Percentiles rank a stretch among this genome's conserved stretches.
Conservation (phyloP, 345 rosid species). For the Gossypium thurberi region DNA sequence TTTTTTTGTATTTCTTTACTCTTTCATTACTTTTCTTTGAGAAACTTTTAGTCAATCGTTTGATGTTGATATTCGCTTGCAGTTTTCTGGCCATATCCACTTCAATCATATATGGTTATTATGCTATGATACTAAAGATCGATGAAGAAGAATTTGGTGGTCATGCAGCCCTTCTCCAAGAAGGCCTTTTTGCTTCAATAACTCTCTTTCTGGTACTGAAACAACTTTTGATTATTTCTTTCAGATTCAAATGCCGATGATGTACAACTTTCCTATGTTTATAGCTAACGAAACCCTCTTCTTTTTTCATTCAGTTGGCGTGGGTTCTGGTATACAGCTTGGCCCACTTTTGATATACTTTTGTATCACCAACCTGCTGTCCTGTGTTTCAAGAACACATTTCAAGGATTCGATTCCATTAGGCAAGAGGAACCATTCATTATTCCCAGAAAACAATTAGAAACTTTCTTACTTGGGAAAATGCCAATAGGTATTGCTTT, state of each 20-base stretch:
- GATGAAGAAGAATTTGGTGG: slow-evolving; percentile 97
- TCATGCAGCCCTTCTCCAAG: slow-evolving; percentile 87
- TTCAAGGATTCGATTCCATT: slow-evolving; percentile 1
- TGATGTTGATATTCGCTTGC: slow-evolving; percentile 22
- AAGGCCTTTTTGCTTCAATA: slow-evolving; percentile 84
- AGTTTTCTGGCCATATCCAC: slow-evolving; percentile 73
- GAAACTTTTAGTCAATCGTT: neutral
- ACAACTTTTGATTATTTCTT: slow-evolving; percentile 8
- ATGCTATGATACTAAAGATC: slow-evolving; percentile 70
- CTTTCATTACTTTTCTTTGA: neutral
- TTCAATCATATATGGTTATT: slow-evolving; percentile 71
- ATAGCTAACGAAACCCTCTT: slow-evolving; percentile 12
- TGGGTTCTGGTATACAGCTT: slow-evolving; percentile 95
- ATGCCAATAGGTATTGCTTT: slow-evolving; percentile 3
- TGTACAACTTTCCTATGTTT: neutral
- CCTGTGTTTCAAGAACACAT: neutral
- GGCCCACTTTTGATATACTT: slow-evolving; percentile 59
- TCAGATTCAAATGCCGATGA: neutral
- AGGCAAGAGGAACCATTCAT: slow-evolving; percentile 24
- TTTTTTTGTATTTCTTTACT: neutral
- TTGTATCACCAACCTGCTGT: slow-evolving; percentile 12
- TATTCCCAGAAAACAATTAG: slow-evolving; percentile 17
- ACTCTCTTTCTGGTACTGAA: slow-evolving; percentile 77
- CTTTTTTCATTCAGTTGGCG: slow-evolving; percentile 57
- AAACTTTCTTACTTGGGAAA: slow-evolving; percentile 8